phyloP scores from a whole-genome alignment of 2,329 filamentous ascomycete species.

The Fusarium aywerte region DNA sequence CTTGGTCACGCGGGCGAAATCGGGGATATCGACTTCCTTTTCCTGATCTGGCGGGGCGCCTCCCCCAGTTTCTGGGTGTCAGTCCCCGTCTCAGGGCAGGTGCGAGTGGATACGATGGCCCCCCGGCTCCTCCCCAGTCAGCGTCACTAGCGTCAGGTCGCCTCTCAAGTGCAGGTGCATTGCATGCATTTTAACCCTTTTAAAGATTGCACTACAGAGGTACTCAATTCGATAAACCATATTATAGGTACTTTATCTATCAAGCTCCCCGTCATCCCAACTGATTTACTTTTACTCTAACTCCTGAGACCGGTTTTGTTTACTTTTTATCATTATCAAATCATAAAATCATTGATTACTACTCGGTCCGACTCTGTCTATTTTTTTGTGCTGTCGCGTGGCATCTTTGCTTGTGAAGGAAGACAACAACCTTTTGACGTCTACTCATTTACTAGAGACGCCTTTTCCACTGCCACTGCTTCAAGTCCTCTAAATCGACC shows the following conservation, averaged over 20 bases:
- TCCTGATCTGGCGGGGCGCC: constrained; percentile 31
- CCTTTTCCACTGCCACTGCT: background rate
- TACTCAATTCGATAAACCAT: background rate
- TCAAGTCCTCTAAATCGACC: background rate
- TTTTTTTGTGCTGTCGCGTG: constrained; percentile 17
- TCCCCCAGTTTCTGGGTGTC: constrained; percentile 30
- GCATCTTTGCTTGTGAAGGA: constrained; percentile 12
- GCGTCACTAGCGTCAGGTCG: constrained; percentile 3
- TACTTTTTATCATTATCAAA: background rate
- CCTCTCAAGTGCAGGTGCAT: constrained; percentile 21
- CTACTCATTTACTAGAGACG: background rate
- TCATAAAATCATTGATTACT: constrained; percentile 6
- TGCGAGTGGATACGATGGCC: constrained; percentile 16
- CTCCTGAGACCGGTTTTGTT: background rate
- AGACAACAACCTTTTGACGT: constrained; percentile 13
- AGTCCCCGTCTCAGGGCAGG: constrained; percentile 12
- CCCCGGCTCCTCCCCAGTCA: background rate
- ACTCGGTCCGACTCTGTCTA: constrained; percentile 4
- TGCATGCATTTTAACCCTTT: constrained; percentile 31
- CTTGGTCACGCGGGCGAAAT: constrained; percentile 42
- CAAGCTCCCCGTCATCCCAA: constrained; percentile 7
- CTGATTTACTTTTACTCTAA: background rate
- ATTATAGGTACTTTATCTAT: constrained; percentile 18
- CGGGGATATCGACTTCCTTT: constrained; percentile 40
- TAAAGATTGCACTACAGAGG: constrained; percentile 1